A percentile compares a stretch with the other conserved stretches of the same genome.
These are phyloP conservation scores for Aureobasidium sp. DNA, from an alignment of 2,329 filamentous ascomycete genomes.

Conservation along the genomic window DNA sequence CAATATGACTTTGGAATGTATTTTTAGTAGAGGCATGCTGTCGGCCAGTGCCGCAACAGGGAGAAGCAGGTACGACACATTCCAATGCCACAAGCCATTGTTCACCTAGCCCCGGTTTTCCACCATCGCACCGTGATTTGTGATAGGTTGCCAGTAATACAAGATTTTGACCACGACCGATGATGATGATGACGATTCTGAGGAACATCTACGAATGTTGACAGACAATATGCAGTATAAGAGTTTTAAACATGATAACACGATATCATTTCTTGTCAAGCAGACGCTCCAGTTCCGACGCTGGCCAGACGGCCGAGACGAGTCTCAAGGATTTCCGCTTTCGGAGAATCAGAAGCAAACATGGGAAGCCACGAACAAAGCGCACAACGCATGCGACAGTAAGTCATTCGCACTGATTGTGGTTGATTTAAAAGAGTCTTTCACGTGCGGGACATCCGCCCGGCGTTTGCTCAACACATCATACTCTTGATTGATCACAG, in stretches of 20 bases:
- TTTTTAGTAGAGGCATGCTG: conserved; percentile 12
- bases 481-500: conserved; percentile 1
- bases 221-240: background rate
- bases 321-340: conserved; percentile 1
- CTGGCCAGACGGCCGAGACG: background rate
- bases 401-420: conserved; percentile 3
- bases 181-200: background rate
- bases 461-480: conserved; percentile 8
- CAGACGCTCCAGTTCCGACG: background rate
- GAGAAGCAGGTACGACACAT: conserved; percentile 14
- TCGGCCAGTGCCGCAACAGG: conserved; percentile 1
- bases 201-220: background rate
- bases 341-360: conserved; percentile 7
- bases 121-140: conserved; percentile 13
- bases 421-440: conserved; percentile 1
- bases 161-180: background rate
- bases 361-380: conserved; percentile 4
- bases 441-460: conserved; percentile 4
- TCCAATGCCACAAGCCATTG: conserved; percentile 12
- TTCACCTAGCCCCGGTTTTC: conserved; percentile 7
- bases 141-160: conserved; percentile 6
- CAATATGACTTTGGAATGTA: conserved; percentile 8
- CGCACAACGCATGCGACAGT: conserved; percentile 15
- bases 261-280: background rate
- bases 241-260: background rate